Evolutionary conservation across 495 filamentous ascomycete genomes (phyloP).

Genomic region (Echria macrotheca): DNA sequence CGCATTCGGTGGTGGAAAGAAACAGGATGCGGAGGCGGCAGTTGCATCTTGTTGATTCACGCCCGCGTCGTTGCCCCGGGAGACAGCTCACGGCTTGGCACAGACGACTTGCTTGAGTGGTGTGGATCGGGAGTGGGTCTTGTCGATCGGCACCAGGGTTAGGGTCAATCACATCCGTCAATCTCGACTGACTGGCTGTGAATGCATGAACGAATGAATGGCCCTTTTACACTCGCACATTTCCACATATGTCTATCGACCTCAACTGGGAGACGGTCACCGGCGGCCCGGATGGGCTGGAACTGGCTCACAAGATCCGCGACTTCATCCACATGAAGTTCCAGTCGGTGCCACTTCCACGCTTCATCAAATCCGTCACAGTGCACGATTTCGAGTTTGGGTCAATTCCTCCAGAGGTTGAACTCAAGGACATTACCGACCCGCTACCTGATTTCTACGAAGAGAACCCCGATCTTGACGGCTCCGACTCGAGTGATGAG

Average conservation of each 20-base stretch:
- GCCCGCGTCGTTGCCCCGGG: slow-evolving; percentile 22
- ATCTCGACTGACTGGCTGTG: no score
- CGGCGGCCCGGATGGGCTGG: slow-evolving; percentile 77
- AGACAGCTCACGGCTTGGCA: slow-evolving; percentile 8
- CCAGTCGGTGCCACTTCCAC: slow-evolving; percentile 81
- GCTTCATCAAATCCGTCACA: slow-evolving; percentile 93
- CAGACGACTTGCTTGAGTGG: neutral
- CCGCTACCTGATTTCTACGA: slow-evolving; percentile 96
- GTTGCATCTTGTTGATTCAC: slow-evolving; percentile 10
- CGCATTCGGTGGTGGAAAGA: slow-evolving; percentile 9
- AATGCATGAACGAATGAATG: no score
- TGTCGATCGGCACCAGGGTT: no score
- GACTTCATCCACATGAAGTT: slow-evolving; percentile 94
- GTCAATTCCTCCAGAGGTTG: slow-evolving; percentile 70
- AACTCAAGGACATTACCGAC: slow-evolving; percentile 94
- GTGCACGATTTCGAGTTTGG: slow-evolving; percentile 95
- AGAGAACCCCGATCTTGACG: slow-evolving; percentile 53
- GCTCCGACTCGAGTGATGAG: slow-evolving; percentile 31
- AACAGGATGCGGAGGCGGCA: slow-evolving; percentile 11
- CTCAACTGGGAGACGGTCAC: slow-evolving; percentile 93
- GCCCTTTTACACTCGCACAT: no score
- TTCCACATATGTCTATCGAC: slow-evolving; percentile 78
- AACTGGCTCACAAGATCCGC: slow-evolving; percentile 77
- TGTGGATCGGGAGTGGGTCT: neutral
- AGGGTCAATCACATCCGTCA: no score